Evolutionary conservation across 768 basidiomycete genomes (phyloP).

Genomic region (Suillus lakei): DNA sequence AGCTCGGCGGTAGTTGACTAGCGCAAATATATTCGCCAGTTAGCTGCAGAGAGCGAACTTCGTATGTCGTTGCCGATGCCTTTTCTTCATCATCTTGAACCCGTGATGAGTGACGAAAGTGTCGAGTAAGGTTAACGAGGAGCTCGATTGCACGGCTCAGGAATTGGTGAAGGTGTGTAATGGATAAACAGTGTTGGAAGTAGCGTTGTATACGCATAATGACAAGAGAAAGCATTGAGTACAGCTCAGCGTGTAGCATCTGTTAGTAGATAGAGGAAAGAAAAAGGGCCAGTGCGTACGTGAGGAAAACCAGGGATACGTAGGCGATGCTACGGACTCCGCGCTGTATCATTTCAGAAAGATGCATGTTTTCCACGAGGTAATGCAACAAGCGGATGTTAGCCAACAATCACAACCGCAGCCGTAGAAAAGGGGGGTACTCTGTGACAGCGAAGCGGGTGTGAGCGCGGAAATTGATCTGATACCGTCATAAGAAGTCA

Average conservation of each 20-base stretch:
- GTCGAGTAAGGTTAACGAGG: neutral
- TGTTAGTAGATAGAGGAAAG: constrained; percentile 1
- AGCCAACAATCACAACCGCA: constrained; percentile 1
- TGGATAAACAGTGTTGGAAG: neutral
- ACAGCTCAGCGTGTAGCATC: neutral
- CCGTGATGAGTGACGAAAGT: neutral
- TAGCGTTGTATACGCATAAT: constrained; percentile 1
- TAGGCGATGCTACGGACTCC: constrained; percentile 3
- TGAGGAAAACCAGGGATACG: constrained; percentile 3
- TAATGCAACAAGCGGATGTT: constrained; percentile 1
- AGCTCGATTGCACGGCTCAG: constrained; percentile 4
- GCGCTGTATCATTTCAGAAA: constrained; percentile 1
- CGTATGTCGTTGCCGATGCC: neutral
- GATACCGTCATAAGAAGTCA: neutral
- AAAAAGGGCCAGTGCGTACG: neutral
- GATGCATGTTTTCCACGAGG: constrained; percentile 8
- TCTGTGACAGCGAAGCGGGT: constrained; percentile 4
- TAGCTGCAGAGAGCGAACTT: neutral
- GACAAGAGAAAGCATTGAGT: neutral
- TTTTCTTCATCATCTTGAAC: constrained; percentile 4
- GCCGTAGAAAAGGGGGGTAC: neutral
- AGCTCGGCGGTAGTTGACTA: neutral
- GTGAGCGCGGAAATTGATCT: constrained; percentile 8
- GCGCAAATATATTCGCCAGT: constrained; percentile 1
- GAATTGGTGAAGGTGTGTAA: neutral